Percentiles rank a stretch among this genome's conserved stretches.
These are phyloP conservation scores for Pleoardoris graminearum DNA, from an alignment of 2,329 filamentous ascomycete genomes.

Conservation along the genomic window DNA sequence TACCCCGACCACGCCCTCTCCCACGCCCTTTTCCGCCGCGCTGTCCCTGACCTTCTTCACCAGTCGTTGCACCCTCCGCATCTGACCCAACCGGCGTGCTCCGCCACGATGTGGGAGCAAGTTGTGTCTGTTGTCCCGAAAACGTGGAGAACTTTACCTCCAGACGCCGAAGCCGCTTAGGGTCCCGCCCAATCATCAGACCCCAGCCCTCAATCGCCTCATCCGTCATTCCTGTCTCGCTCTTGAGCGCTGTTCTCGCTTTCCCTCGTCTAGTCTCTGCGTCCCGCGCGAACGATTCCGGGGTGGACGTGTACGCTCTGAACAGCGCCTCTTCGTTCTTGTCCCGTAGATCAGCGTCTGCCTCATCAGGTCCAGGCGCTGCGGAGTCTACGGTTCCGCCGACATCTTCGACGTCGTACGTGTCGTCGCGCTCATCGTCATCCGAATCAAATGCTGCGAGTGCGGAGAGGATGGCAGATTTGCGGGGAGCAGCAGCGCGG, in stretches of 20 bases:
- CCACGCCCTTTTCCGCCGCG: constrained; percentile 55
- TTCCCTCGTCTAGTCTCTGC: constrained; percentile 68
- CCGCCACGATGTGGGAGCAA: constrained; percentile 67
- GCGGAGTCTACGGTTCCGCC: constrained; percentile 80
- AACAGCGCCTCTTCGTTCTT: constrained; percentile 73
- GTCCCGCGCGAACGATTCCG: constrained; percentile 71
- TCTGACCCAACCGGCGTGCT: constrained; percentile 58
- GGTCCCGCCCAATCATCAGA: constrained; percentile 77
- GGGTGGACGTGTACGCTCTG: constrained; percentile 67
- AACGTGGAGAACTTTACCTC: constrained; percentile 72
- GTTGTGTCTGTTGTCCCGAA: constrained; percentile 65
- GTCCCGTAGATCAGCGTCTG: constrained; percentile 60
- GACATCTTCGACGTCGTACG: constrained; percentile 90
- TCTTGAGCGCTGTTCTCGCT: constrained; percentile 65
- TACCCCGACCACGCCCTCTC: constrained; percentile 42
- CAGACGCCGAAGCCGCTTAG: constrained; percentile 67
- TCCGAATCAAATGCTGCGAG: constrained; percentile 89
- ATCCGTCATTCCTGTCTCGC: constrained; percentile 85
- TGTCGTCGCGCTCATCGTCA: constrained; percentile 96
- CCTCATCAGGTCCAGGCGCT: constrained; percentile 53
- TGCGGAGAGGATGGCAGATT: constrained; percentile 85
- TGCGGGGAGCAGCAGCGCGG: constrained; percentile 67
- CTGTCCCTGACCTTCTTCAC: constrained; percentile 48
- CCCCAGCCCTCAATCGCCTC: constrained; percentile 95
- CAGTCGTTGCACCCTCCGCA: constrained; percentile 56